Percentiles rank a stretch among this genome's conserved stretches.
Conservation (phyloP, 352 stramenopile species). For the Plasmopara halstedii region DNA sequence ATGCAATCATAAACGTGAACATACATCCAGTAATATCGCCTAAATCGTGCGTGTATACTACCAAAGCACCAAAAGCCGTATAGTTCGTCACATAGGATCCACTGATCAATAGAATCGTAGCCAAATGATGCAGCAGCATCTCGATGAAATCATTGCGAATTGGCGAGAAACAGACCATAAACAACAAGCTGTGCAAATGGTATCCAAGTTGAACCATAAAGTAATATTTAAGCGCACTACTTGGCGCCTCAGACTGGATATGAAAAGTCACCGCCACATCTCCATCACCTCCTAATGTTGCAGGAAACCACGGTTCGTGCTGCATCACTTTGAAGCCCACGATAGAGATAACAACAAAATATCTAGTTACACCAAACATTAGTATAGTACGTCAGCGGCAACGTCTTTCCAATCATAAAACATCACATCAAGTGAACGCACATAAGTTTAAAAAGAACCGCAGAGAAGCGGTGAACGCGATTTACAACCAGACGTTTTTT, state of each 20-base stretch:
- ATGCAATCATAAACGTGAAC: slow-evolving; percentile 2
- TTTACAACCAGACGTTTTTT: slow-evolving; percentile 42
- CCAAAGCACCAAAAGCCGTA: slow-evolving; percentile 32
- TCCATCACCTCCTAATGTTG: slow-evolving; percentile 29
- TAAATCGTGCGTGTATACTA: slow-evolving; percentile 47
- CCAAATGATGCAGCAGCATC: slow-evolving; percentile 49
- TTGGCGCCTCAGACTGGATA: slow-evolving; percentile 24
- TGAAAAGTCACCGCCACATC: slow-evolving; percentile 23
- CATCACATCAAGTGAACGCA: slow-evolving; percentile 14
- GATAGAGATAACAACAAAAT: slow-evolving; percentile 24
- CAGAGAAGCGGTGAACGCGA: slow-evolving; percentile 57
- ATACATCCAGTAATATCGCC: slow-evolving; percentile 46
- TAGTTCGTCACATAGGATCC: slow-evolving; percentile 53
- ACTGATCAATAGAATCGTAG: slow-evolving; percentile 53
- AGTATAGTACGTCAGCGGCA: slow-evolving; percentile 1
- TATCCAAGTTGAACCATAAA: slow-evolving; percentile 49
- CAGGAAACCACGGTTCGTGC: slow-evolving; percentile 41
- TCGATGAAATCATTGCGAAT: slow-evolving; percentile 57
- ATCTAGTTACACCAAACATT: slow-evolving; percentile 10
- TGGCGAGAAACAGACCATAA: slow-evolving; percentile 45
- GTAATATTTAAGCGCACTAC: slow-evolving; percentile 32
- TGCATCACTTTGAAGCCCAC: slow-evolving; percentile 38
- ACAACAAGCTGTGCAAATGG: slow-evolving; percentile 44
- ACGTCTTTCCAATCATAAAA: not conserved
- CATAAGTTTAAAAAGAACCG: slow-evolving; percentile 65